phyloP scores from a whole-genome alignment of 768 basidiomycete genomes.

The Collybia nuda region DNA sequence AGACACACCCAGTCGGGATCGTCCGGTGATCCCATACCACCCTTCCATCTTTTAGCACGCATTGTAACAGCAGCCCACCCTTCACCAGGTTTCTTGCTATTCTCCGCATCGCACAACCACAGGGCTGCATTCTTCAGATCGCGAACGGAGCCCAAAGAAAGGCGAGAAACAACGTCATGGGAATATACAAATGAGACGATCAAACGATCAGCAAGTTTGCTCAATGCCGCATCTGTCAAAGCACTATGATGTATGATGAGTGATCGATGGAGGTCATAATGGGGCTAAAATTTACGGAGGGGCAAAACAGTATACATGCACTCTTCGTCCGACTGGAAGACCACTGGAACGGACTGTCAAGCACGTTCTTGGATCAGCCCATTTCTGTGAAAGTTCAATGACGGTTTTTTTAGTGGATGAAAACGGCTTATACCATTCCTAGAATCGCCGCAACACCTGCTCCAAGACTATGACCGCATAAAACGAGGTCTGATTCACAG shows the following conservation, averaged over 20 bases:
- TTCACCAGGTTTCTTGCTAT: conserved; percentile 40
- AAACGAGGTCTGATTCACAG: conserved; percentile 52
- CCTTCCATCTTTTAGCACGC: conserved; percentile 60
- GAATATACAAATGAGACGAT: conserved; percentile 82
- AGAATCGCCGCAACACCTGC: conserved; percentile 79
- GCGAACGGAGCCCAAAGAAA: conserved; percentile 75
- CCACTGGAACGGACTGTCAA: conserved; percentile 68
- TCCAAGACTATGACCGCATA: conserved; percentile 84
- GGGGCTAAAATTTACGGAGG: conserved; percentile 57
- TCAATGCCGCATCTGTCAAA: conserved; percentile 58
- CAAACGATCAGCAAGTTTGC: conserved; percentile 57
- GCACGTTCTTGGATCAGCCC: conserved; percentile 82
- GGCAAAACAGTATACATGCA: conserved; percentile 77
- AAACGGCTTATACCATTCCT: conserved; percentile 55
- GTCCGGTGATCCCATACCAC: conserved; percentile 49
- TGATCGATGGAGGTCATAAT: not conserved
- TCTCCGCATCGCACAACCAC: conserved; percentile 78
- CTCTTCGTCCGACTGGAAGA: conserved; percentile 62
- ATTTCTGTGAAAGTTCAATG: conserved; percentile 52
- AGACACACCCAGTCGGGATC: conserved; percentile 58
- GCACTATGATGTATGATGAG: conserved; percentile 40
- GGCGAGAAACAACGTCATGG: conserved; percentile 75
- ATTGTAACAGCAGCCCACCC: conserved; percentile 51
- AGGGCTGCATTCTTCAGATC: conserved; percentile 73
- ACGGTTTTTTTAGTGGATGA: not conserved